These are phyloP conservation scores for Aspergillaceae sp. DNA, from an alignment of 2,329 filamentous ascomycete genomes.

Conservation along the genomic window DNA sequence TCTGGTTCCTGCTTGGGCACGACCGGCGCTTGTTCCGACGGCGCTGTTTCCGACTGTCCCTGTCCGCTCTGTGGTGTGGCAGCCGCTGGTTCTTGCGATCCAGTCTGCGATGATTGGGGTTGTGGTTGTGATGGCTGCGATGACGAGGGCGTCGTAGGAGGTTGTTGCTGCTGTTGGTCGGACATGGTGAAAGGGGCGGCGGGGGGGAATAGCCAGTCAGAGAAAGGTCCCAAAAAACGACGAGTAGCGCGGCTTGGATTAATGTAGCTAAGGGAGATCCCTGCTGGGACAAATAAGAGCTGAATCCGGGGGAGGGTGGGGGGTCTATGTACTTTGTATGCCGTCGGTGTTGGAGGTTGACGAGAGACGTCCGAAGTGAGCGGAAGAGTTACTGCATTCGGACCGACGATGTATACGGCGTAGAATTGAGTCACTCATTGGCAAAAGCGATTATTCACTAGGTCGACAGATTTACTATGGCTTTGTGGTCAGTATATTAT, in stretches of 20 bases:
- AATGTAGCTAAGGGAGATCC: conserved; percentile 8
- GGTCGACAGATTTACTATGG: too few species aligned
- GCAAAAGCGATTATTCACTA: too few species aligned
- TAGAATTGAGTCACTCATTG: too few species aligned
- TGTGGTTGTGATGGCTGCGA: conserved; percentile 15
- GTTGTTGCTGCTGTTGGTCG: conserved; percentile 23
- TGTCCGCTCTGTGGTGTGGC: conserved; percentile 6
- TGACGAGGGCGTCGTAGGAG: conserved; percentile 7
- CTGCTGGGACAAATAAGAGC: conserved; percentile 4
- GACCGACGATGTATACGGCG: neutral
- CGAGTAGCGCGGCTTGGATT: conserved; percentile 5
- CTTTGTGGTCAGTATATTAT: too few species aligned
- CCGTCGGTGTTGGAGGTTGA: neutral
- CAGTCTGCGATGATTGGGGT: conserved; percentile 12
- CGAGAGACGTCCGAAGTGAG: neutral
- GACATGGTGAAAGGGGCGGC: conserved; percentile 20
- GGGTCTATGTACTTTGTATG: neutral
- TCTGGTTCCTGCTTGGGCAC: conserved; percentile 18
- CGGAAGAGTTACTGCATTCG: conserved; percentile 2
- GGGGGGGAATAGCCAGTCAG: conserved; percentile 7
- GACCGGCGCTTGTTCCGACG: conserved; percentile 11
- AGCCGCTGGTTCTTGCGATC: conserved; percentile 11
- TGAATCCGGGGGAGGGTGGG: too few species aligned
- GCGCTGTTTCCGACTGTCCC: conserved; percentile 8
- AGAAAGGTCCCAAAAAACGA: conserved; percentile 9